Percentiles rank a stretch among this genome's conserved stretches.
These are phyloP conservation scores for Cyberlindnera mississippiensis DNA, from an alignment of 805 yeast species.

Conservation along the genomic window DNA sequence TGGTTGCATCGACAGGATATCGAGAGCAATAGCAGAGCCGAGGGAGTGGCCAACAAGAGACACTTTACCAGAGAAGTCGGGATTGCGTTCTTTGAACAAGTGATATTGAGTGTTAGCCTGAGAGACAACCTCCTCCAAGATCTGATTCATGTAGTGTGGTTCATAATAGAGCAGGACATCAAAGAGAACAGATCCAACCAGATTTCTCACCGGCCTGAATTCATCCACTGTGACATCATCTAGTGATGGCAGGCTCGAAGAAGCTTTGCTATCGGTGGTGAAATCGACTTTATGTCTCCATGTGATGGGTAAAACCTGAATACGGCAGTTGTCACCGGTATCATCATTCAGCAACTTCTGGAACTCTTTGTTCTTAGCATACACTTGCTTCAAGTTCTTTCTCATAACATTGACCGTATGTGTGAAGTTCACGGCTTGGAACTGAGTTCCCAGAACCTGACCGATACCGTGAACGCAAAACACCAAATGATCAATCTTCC, in stretches of 20 bases:
- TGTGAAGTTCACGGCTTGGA: constrained; percentile 80
- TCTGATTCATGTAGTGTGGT: constrained; percentile 57
- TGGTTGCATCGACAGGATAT: constrained; percentile 53
- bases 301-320: constrained; percentile 85
- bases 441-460: constrained; percentile 73
- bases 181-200: constrained; percentile 82
- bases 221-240: constrained; percentile 74
- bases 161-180: constrained; percentile 82
- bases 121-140: constrained; percentile 54
- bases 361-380: constrained; percentile 34
- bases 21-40: constrained; percentile 83
- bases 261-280: constrained; percentile 43
- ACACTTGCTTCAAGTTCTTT: constrained; percentile 51
- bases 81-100: constrained; percentile 58
- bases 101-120: constrained; percentile 63
- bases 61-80: constrained; percentile 73
- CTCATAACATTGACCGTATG: constrained; percentile 69
- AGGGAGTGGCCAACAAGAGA: constrained; percentile 88
- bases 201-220: constrained; percentile 66
- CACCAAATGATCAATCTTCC: constrained; percentile 57
- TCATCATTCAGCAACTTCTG: constrained; percentile 37
- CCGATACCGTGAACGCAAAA: constrained; percentile 96
- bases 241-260: constrained; percentile 53
- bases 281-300: constrained; percentile 84
- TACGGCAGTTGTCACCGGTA: constrained; percentile 44